These are phyloP conservation scores for Jamesozyma rosinii DNA, from an alignment of 805 yeast species.

Conservation along the genomic window DNA sequence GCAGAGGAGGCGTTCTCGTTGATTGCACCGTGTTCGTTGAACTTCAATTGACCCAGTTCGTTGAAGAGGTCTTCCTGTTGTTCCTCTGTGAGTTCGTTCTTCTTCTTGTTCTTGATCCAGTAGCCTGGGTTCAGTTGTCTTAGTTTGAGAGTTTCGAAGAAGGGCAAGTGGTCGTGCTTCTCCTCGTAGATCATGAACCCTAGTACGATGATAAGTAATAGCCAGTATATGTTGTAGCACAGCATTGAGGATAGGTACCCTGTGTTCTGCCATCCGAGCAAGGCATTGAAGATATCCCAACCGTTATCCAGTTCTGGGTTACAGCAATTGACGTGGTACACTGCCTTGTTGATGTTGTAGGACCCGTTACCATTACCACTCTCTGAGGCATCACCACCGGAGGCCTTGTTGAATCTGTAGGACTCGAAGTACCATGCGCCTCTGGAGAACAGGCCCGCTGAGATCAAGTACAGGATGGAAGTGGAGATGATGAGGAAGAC, in stretches of 20 bases:
- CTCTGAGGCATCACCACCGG: constrained; percentile 96
- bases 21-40: constrained; percentile 31
- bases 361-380: constrained; percentile 92
- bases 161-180: constrained; percentile 72
- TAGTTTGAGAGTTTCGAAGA: constrained; percentile 40
- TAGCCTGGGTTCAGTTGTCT: constrained; percentile 62
- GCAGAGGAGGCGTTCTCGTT: not conserved
- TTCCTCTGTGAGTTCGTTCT: constrained; percentile 43
- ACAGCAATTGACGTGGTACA: constrained; percentile 97
- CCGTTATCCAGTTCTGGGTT: constrained; percentile 87
- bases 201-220: constrained; percentile 48
- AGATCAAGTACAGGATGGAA: constrained; percentile 75
- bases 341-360: constrained; percentile 66
- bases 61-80: constrained; percentile 46
- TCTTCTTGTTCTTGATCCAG: constrained; percentile 59
- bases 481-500: constrained; percentile 82
- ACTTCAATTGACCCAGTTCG: constrained; percentile 33
- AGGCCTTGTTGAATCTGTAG: constrained; percentile 48
- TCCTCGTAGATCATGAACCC: constrained; percentile 71
- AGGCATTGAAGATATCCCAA: constrained; percentile 94
- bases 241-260: constrained; percentile 90
- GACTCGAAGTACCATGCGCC: constrained; percentile 85
- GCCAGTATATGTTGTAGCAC: constrained; percentile 85
- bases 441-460: constrained; percentile 89
- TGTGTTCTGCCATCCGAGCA: constrained; percentile 95